Conservation (phyloP, 352 stramenopile genomes). For the Elongisporangium prolatum region DNA sequence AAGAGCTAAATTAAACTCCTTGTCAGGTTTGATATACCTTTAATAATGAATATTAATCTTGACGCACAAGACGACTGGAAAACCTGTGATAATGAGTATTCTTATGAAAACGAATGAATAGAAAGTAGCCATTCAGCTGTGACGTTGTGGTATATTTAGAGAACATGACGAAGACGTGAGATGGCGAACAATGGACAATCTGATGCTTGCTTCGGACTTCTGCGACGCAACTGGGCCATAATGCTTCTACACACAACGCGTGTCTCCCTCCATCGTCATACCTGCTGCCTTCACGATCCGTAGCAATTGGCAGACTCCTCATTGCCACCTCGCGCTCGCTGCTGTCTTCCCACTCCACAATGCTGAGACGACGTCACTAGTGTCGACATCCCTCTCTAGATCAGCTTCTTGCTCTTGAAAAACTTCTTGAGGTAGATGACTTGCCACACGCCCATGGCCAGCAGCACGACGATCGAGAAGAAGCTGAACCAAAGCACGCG, state of each 20-base stretch:
- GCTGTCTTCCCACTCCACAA: conserved; percentile 3
- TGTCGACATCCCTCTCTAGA: conserved; percentile 34
- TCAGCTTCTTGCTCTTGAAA: conserved; percentile 92
- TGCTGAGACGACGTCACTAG: conserved; percentile 2
- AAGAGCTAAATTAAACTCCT: neutral
- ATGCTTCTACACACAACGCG: neutral
- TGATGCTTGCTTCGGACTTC: neutral
- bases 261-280: too few relatives aligned
- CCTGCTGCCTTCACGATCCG: neutral
- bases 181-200: neutral
- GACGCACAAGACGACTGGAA: neutral
- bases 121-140: neutral
- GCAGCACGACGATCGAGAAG: conserved; percentile 81
- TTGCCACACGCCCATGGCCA: conserved; percentile 85
- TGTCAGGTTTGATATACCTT: neutral
- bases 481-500: conserved; percentile 90
- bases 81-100: neutral
- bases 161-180: neutral
- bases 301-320: neutral
- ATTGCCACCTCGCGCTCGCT: neutral
- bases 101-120: neutral
- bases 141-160: neutral
- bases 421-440: conserved; percentile 90
- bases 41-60: neutral
- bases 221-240: neutral